Evolutionary conservation across 2,329 filamentous ascomycete species (phyloP), one percentile per base, ranked within the genome.

Genomic region (Hymenoscyphus fructigenus): DNA sequence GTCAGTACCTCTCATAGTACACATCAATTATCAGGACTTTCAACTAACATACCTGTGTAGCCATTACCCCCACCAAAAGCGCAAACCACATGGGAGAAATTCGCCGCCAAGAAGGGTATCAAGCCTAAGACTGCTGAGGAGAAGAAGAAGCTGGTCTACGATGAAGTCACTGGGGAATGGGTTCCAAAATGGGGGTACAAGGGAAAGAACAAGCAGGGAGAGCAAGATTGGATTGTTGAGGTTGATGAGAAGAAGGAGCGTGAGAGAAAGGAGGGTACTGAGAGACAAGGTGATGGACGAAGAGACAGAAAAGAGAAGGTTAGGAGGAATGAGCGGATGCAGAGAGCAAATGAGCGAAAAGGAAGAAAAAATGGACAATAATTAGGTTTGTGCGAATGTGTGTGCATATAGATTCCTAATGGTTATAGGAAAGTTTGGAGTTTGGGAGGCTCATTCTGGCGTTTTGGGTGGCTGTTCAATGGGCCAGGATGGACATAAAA

Each of bases 41-140:
- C 26, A 53, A 38, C 65, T 65, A 62, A 67, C 65, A 44, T 53
- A 38, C 36, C 66, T 53, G 20, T 20, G 2, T 57, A 76, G 80
- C 92, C 92, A 10, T 83, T 98, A 9, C 95, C 95, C 0, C 84
- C 87, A 63, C 85, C 88, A 71, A 95, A 93, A 81, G 83, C 89
- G 64, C 90, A 90, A 71, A 98, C 94, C 65, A 97, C 93, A 78
- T 99, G 95, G 95, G 90, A 97, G 82, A 87, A 90, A 75, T 99
- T 99, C 81, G 95, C 95, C 57, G 90, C 88, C 78, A 96, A 96
- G 87, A 96, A 97, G 85, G 95, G 95, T 63, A 98, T 99, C 80
- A 91, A 91, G 81, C 88, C 88, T 79, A 96, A 93, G 85, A 90
- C 87, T 70, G 87, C 90, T 70, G 92, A 95, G 76, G 84, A 88